Evolutionary conservation across 1,284 basidiomycete species (phyloP), one percentile per base, ranked within the genome.

Genomic region (Heterobasidion occidentale): DNA sequence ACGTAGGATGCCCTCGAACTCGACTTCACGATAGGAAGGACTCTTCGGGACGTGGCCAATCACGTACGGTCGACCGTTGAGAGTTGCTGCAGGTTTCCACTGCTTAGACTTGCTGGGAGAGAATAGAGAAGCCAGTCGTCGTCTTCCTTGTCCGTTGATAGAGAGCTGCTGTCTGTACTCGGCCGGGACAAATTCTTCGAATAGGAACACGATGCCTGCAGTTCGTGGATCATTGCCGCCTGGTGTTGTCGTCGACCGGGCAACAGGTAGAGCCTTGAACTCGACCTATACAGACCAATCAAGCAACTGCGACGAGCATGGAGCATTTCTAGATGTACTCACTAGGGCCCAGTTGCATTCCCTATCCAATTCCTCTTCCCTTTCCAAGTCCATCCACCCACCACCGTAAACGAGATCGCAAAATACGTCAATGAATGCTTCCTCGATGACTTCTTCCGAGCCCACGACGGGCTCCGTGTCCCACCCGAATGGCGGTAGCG

Each of bases 301-400:
- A 52, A 48, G 27, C 44, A 46, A 45, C 38, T 34, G 27, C 9
- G 12, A 33, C 42, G 19, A 36, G 5, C 4, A 33, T 7, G 15
- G 7, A 33, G 27, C 14, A 15, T 17, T 34, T 56, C 5, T 44
- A 44, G 49, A 12, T 34, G 46, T 42, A 77, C 84, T 73, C 65
- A 94, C 92, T 74, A 96, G 64, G n/a, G 88, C 90, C 91, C 92
- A 95, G 65, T 91, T 91, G 60, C 90, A 90, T 63, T 94, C 90
- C 62, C 88, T 77, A 67, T 92, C 90, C 4, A 86, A 76, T 61
- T 85, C 78, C 65, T 92, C 90, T 3, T 75, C 77, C 58, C 86
- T 72, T 61, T 91, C 89, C 33, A 81, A 72, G 62, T 92, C 86
- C 76, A 84, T 79, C 89, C 89, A 91, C 0, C 86, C 87, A 20